A percentile compares a stretch with the other conserved stretches of the same genome.
These are phyloP conservation scores for Suillus americanus DNA, from an alignment of 768 basidiomycete genomes.

Conservation along the genomic window DNA sequence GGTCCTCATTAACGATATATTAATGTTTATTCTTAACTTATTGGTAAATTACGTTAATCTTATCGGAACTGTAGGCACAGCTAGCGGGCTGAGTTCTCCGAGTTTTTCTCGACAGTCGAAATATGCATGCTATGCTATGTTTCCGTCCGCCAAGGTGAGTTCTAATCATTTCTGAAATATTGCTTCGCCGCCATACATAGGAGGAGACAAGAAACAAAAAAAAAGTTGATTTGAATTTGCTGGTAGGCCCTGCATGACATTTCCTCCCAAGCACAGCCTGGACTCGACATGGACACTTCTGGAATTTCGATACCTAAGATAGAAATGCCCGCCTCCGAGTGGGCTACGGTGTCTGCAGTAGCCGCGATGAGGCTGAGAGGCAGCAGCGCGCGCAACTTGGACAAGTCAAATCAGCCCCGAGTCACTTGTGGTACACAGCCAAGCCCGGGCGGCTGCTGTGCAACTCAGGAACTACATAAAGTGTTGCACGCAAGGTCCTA, in stretches of 20 bases:
- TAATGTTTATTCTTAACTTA: background rate
- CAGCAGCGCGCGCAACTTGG: background rate
- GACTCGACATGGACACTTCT: background rate
- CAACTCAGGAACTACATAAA: background rate
- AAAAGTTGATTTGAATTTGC: background rate
- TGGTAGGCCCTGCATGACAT: background rate
- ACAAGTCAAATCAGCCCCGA: background rate
- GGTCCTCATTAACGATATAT: background rate
- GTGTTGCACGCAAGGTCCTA: background rate
- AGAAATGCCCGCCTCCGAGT: background rate
- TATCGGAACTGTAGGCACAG: no score
- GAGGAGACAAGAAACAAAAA: background rate
- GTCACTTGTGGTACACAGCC: background rate
- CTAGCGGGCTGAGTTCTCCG: no score
- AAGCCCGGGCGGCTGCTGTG: background rate
- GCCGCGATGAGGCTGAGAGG: background rate
- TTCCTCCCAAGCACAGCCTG: background rate
- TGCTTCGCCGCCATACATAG: background rate
- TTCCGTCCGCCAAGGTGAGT: background rate
- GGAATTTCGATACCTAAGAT: background rate
- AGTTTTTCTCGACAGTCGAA: background rate
- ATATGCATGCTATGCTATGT: background rate
- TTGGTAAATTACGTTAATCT: no score
- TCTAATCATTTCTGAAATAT: background rate
- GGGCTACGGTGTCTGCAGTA: background rate